Evolutionary conservation across 2,329 filamentous ascomycete genomes (phyloP).

Genomic region (Ascochyta fabae): DNA sequence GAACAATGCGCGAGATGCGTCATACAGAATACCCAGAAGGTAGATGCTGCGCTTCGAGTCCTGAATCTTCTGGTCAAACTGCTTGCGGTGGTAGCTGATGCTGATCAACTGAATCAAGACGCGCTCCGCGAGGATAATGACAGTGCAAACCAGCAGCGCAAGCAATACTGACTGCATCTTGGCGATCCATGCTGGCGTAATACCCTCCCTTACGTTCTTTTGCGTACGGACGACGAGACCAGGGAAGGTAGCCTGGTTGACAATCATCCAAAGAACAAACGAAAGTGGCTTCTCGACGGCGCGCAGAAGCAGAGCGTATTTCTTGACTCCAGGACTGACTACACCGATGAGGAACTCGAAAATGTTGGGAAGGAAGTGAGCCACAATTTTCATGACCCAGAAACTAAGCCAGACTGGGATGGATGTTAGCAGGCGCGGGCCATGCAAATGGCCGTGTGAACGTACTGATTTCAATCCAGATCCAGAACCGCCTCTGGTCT

Average conservation of each 20-base stretch:
- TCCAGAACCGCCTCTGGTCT: conserved; percentile 66
- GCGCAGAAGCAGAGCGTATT: conserved; percentile 66
- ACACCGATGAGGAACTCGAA: conserved; percentile 69
- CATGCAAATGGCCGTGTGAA: neutral
- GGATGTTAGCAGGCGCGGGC: conserved; percentile 6
- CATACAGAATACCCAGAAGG: conserved; percentile 84
- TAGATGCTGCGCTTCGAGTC: conserved; percentile 86
- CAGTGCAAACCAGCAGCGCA: conserved; percentile 70
- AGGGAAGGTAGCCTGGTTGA: conserved; percentile 65
- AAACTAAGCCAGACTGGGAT: conserved; percentile 63
- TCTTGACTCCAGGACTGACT: conserved; percentile 68
- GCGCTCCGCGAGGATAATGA: conserved; percentile 78
- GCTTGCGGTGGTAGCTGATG: conserved; percentile 84
- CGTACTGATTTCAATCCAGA: conserved; percentile 66
- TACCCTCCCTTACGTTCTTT: too few species aligned
- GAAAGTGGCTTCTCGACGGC: conserved; percentile 67
- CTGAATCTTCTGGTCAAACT: conserved; percentile 82
- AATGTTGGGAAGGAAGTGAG: conserved; percentile 63
- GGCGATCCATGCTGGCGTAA: conserved; percentile 15
- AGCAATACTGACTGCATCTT: conserved; percentile 69
- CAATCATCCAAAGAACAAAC: conserved; percentile 65
- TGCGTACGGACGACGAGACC: conserved; percentile 35
- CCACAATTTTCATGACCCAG: conserved; percentile 67
- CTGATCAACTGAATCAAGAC: conserved; percentile 81
- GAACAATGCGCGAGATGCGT: conserved; percentile 86